phyloP scores from a whole-genome alignment of 2,329 filamentous ascomycete genomes.

The Penicillium sp. region DNA sequence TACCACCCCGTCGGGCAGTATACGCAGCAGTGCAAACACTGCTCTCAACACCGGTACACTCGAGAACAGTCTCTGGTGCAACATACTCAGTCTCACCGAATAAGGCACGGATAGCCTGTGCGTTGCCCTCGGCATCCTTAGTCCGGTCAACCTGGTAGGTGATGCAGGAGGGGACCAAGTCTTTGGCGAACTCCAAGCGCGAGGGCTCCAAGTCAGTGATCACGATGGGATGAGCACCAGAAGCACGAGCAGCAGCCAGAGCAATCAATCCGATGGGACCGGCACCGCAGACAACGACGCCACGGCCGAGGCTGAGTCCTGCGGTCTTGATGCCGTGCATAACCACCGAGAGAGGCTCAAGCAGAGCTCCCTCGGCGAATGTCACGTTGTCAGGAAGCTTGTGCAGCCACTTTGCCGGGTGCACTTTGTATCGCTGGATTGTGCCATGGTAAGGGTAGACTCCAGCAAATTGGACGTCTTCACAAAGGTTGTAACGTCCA shows the following conservation, averaged over 20 bases:
- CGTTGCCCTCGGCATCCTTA: slow-evolving; percentile 58
- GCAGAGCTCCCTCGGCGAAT: slow-evolving; percentile 65
- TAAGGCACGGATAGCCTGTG: slow-evolving; percentile 58
- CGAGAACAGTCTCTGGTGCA: slow-evolving; percentile 65
- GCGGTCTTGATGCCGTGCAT: slow-evolving; percentile 65
- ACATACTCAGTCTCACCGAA: slow-evolving; percentile 62
- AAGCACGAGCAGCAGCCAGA: slow-evolving; percentile 63
- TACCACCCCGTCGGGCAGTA: slow-evolving; percentile 63
- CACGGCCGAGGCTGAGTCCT: slow-evolving; percentile 60
- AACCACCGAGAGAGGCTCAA: slow-evolving; percentile 69
- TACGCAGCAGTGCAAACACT: slow-evolving; percentile 66
- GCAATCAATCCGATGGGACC: slow-evolving; percentile 68
- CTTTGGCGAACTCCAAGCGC: slow-evolving; percentile 63
- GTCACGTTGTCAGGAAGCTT: slow-evolving; percentile 62
- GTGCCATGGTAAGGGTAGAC: slow-evolving; percentile 67
- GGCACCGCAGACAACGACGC: slow-evolving; percentile 65
- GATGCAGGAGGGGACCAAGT: slow-evolving; percentile 60
- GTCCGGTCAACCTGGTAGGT: slow-evolving; percentile 61
- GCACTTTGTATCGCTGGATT: slow-evolving; percentile 66
- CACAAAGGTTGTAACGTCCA: slow-evolving; percentile 69
- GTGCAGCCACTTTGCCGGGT: slow-evolving; percentile 66
- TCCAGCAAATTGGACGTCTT: slow-evolving; percentile 66
- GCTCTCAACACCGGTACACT: slow-evolving; percentile 71
- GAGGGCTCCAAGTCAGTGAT: slow-evolving; percentile 67
- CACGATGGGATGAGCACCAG: slow-evolving; percentile 67